A percentile compares a stretch with the other conserved stretches of the same genome.
These are phyloP conservation scores for Pseudevernia furfuracea DNA, from an alignment of 495 filamentous ascomycete genomes.

Conservation along the genomic window DNA sequence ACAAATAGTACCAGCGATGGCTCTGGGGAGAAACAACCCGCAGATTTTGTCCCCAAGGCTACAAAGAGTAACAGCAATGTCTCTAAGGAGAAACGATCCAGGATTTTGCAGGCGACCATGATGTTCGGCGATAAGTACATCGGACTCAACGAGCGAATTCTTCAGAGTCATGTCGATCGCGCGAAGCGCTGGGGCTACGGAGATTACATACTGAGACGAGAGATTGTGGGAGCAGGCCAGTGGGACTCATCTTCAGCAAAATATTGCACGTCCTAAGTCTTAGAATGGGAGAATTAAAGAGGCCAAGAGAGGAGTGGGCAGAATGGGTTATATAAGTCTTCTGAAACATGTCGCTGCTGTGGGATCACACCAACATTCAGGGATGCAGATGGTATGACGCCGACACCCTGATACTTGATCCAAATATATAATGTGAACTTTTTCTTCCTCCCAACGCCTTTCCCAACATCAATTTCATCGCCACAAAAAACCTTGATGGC, in stretches of 20 bases:
- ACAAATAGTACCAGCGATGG: neutral
- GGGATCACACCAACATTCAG: neutral
- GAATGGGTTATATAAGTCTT: neutral
- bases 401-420: conserved; percentile 33
- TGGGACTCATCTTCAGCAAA: conserved; percentile 4
- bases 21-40: neutral
- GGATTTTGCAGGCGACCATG: neutral
- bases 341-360: neutral
- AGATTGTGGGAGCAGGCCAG: conserved; percentile 24
- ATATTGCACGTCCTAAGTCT: neutral
- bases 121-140: conserved; percentile 1
- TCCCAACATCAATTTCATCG: conserved; percentile 39
- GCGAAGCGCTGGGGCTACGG: conserved; percentile 35
- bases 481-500: conserved; percentile 46
- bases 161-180: conserved; percentile 35
- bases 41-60: neutral
- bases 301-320: neutral
- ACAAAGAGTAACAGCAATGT: neutral
- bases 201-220: conserved; percentile 32
- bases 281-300: neutral
- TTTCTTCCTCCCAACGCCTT: conserved; percentile 44
- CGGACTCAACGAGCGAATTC: conserved; percentile 33
- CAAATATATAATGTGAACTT: conserved; percentile 40
- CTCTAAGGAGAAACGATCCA: neutral
- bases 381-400: conserved; percentile 41